Evolutionary conservation across 805 yeast genomes (phyloP).

Genomic region (Sungouiozyma intestinalis): DNA sequence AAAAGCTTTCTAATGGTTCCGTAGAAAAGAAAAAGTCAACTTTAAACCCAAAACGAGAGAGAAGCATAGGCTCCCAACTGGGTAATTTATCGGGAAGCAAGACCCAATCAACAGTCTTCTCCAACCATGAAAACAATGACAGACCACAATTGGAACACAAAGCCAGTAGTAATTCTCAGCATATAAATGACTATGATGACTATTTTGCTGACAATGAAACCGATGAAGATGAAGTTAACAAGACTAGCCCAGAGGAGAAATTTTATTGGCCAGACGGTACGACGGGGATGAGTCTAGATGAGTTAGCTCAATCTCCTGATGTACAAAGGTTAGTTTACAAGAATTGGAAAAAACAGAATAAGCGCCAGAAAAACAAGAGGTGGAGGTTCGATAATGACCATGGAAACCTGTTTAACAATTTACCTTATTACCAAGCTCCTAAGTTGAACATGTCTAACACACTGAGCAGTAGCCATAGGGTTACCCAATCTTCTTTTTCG

Average conservation of each 20-base stretch:
- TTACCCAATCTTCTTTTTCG: not conserved
- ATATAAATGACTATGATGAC: constrained; percentile 9
- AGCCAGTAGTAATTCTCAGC: constrained; percentile 2
- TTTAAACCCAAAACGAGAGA: not conserved
- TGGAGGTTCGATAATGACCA: constrained; percentile 16
- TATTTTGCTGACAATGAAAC: constrained; percentile 21
- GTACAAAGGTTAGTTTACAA: constrained; percentile 35
- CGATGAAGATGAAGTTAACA: constrained; percentile 18
- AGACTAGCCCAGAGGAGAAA: constrained; percentile 10
- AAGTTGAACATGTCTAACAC: not conserved
- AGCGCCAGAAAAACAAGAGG: constrained; percentile 7
- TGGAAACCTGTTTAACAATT: not conserved
- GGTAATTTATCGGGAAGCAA: not conserved
- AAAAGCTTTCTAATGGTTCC: constrained; percentile 13
- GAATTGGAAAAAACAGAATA: constrained; percentile 24
- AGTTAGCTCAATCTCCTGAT: constrained; percentile 35
- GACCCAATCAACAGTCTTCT: not conserved
- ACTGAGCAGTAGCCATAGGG: not conserved
- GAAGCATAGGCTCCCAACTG: not conserved
- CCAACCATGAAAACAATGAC: not conserved
- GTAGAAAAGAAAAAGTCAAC: constrained; percentile 5
- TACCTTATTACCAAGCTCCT: not conserved
- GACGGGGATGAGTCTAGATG: constrained; percentile 11
- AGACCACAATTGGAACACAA: not conserved
- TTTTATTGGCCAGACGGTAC: constrained; percentile 3